Base-by-base conservation (phyloP, 108 stramenopile species). In the Skeletonema costatum region DNA sequence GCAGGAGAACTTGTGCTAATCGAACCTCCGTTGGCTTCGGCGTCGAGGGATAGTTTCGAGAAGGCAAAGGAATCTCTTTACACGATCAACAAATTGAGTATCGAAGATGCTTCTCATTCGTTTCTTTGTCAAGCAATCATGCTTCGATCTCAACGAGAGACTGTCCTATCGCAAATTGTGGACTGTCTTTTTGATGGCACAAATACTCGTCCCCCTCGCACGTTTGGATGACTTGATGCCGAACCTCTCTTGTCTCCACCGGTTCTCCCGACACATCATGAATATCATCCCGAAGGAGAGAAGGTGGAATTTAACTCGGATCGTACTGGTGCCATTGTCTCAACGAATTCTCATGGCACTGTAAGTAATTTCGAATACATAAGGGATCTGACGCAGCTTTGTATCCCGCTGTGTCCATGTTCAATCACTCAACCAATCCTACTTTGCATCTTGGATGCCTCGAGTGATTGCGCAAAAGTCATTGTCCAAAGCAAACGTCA, bases 101-200 rank as follows among this genome's bases (percentile, higher is more conserved):
- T 62, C 11, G 21, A 63, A 33, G 21, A 63, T 63, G 62, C 70
- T 19, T 63, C 70, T n/a, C 60, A 63, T 17, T 32, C 31, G 16
- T 71, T 63, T 21, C 31, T 71, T 71, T 36, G 70, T 19, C 61
- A 71, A 29, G 62, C 70, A 4, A 62, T 71, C 60, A 29, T 63
- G n/a, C 33, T 63, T 62, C 70, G 70, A 16, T 71, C 60, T 7
- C 70, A 71, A 38, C 60, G 60, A 29, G 70, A 71, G 36, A n/a
- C 61, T 19, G 33, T 71, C 29, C n/a, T 71, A 7, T 63, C 70
- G 0, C 14, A 25, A 29, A 71, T 71, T 21, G 60, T 71, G 6
- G 70, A 71, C 29, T 41, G 62, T 12, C 70, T 71, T 61, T 71
- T 36, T 64, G 70, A 71, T 64, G 70, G 70, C 16, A 38, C 60